Evolutionary conservation across 202 grass and related monocot genomes (phyloP).

Genomic region (Setaria viridis): DNA sequence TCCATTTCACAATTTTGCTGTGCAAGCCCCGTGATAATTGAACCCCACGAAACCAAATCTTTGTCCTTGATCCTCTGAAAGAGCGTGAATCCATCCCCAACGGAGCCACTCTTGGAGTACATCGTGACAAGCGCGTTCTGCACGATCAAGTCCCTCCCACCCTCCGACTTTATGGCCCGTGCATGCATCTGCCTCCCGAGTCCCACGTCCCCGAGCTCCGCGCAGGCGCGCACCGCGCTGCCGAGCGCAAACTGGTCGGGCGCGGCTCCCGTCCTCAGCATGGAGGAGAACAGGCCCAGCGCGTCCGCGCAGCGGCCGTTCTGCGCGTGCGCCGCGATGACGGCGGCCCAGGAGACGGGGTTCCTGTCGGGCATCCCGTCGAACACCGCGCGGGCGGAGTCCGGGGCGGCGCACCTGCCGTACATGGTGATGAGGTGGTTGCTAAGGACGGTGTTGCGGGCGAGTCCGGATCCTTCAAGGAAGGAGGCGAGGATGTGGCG

Average conservation of each 20-base stretch:
- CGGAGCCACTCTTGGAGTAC: slow-evolving; percentile 60
- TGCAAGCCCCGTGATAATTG: slow-evolving; percentile 54
- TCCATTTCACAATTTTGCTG: slow-evolving; percentile 61
- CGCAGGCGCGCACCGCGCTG: slow-evolving; percentile 48
- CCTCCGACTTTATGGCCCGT: slow-evolving; percentile 45
- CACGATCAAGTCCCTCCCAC: slow-evolving; percentile 48
- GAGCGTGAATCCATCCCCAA: slow-evolving; percentile 45
- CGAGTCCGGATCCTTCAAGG: not conserved
- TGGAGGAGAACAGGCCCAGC: slow-evolving; percentile 47
- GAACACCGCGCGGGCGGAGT: slow-evolving; percentile 66
- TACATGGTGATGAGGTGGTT: slow-evolving; percentile 76
- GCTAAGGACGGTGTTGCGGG: slow-evolving; percentile 53
- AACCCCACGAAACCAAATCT: slow-evolving; percentile 69
- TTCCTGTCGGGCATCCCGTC: slow-evolving; percentile 66
- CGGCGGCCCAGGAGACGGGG: slow-evolving; percentile 69
- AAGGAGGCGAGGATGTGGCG: slow-evolving; percentile 56
- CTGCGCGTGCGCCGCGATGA: slow-evolving; percentile 62
- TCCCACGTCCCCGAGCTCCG: slow-evolving; percentile 43
- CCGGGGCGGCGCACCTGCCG: slow-evolving; percentile 56
- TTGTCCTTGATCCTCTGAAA: slow-evolving; percentile 62
- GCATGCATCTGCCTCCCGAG: slow-evolving; percentile 66
- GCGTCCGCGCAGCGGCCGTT: slow-evolving; percentile 52
- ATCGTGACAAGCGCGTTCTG: slow-evolving; percentile 72
- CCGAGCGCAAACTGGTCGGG: slow-evolving; percentile 66
- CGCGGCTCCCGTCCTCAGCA: slow-evolving; percentile 49